These are phyloP conservation scores for Chloranthus sessilifolius DNA, from an alignment of 164 flowering plant genomes.

Conservation along the genomic window DNA sequence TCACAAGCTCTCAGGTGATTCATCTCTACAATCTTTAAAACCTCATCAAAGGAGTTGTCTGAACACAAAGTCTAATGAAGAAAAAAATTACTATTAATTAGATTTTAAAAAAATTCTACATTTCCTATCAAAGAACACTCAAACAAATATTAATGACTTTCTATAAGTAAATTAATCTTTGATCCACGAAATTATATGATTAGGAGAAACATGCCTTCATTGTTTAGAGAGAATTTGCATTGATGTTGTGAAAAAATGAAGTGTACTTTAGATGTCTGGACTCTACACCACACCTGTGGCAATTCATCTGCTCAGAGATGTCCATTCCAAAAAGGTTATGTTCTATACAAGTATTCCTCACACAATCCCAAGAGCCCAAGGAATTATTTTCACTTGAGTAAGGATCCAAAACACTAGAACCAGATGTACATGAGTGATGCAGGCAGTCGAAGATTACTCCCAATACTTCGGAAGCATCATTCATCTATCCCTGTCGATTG, in stretches of 20 bases:
- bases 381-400: conserved; percentile 53
- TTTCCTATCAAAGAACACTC: too few relatives aligned
- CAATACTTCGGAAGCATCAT: conserved; percentile 98
- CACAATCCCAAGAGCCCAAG: conserved; percentile 79
- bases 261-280: conserved; percentile 87
- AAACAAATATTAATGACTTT: too few relatives aligned
- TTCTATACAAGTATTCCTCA: conserved; percentile 58
- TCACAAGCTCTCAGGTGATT: conserved; percentile 94
- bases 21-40: conserved; percentile 81
- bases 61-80: conserved; percentile 54
- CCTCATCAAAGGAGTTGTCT: conserved; percentile 71
- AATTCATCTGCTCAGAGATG: conserved; percentile 82
- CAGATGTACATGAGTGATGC: conserved; percentile 57
- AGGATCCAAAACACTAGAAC: conserved; percentile 37
- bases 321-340: conserved; percentile 93
- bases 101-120: neutral
- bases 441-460: conserved; percentile 92
- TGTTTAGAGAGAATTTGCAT: conserved; percentile 88
- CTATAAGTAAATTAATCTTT: too few relatives aligned
- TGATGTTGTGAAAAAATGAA: conserved; percentile 87
- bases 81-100: neutral
- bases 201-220: conserved; percentile 67
- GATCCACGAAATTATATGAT: too few relatives aligned
- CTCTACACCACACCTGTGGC: conserved; percentile 70
- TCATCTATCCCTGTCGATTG: conserved; percentile 95